phyloP scores from a whole-genome alignment of 2,329 filamentous ascomycete genomes.

The Gliomastix tumulicola region DNA sequence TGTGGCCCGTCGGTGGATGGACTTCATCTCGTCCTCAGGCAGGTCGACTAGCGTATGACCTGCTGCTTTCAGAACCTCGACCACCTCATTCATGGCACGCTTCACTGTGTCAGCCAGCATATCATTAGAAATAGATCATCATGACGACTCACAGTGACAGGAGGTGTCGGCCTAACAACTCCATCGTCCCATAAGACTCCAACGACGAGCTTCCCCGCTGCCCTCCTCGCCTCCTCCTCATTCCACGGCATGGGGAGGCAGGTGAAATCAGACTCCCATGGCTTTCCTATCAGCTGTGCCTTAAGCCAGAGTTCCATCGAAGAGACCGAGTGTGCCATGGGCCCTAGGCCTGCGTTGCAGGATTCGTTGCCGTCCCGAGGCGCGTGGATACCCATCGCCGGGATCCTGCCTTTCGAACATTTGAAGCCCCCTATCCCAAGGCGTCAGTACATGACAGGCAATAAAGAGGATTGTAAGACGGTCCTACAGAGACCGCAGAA shows the following conservation, averaged over 20 bases:
- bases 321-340: conserved; percentile 47
- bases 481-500: conserved; percentile 1
- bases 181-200: conserved; percentile 3
- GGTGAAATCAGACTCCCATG: conserved; percentile 50
- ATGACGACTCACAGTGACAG: too few species aligned
- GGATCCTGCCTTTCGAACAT: background rate
- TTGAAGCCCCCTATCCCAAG: background rate
- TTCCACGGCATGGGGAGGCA: conserved; percentile 53
- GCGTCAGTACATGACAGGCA: background rate
- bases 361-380: conserved; percentile 59
- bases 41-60: conserved; percentile 1
- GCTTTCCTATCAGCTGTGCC: conserved; percentile 39
- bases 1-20: conserved; percentile 1
- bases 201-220: background rate
- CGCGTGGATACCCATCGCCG: background rate
- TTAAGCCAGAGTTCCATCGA: conserved; percentile 50
- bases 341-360: conserved; percentile 57
- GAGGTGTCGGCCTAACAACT: background rate
- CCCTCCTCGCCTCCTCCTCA: background rate
- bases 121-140: too few species aligned
- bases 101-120: too few species aligned
- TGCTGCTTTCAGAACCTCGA: background rate
- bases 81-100: background rate
- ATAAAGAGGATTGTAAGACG: background rate
- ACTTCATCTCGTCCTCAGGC: conserved; percentile 1